Base-by-base conservation (phyloP, 306 rosid genomes). In the Gillenia trifoliata region DNA sequence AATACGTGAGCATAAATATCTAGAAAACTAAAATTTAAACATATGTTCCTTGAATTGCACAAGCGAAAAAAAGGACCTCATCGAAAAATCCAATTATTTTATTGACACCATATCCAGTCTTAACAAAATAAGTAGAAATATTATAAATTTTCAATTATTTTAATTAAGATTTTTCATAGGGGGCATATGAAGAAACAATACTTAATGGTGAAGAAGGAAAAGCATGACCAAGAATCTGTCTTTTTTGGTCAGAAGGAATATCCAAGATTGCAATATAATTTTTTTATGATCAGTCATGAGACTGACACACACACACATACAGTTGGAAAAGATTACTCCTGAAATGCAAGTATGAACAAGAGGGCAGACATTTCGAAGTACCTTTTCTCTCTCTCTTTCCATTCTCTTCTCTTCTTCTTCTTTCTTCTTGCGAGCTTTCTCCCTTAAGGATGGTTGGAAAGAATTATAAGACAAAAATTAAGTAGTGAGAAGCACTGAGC, bases 341-440 rank as follows among this genome's bases (percentile, higher is more conserved):
- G 62, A 5, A 71, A 34, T 33, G 63, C 22, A 69, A 50, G 54
- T 70, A 54, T 40, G 60, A 36, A 64, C 31, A 77, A 2, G 3
- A 72, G 25, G 62, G 57, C 31, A 77, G 80, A 78, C 55, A 19
- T 61, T 60, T 40, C 71, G 13, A 77, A 78, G 64, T 77, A 94
- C 96, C 96, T 89, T 94, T 85, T 94, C 99, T 77, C 43, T 92
- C 84, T 94, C 99, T 80, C 89, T 90, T 81, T 94, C 97, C 56
- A 4, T 69, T 79, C 77, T 90, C 89, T 84, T 94, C 72, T 92
- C 99, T 71, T 92, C 97, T 83, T 94, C 99, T 87, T 94, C 97
- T 87, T 94, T 94, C 93, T 90, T 94, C 93, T 94, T 92, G 71
- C 96, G 96, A 77, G 97, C 99, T 72, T 77, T 91, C 90, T 94